Base-by-base conservation (phyloP, 345 rosid species). In the Eucalyptus grandis region DNA sequence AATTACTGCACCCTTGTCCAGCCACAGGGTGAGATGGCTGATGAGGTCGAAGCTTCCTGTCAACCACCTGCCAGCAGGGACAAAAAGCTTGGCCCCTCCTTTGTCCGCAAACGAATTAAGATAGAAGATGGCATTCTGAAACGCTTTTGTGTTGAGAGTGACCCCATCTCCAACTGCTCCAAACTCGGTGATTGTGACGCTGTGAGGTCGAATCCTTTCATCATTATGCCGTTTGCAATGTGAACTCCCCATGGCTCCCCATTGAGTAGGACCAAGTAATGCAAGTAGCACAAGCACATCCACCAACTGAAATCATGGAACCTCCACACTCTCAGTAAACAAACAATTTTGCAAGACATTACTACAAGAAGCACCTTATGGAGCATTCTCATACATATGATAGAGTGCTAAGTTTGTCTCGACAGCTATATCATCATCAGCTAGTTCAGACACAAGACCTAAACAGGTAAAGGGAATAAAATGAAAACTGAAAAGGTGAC, bases 81-180 rank as follows among this genome's bases (percentile, higher is more conserved):
- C 98, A 88, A 96, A 98, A 89, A 98, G 98, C 93, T 98, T 97
- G 91, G 99, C 99, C 87, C 99, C 99, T 2, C 99, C 99, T 92
- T 98, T 98, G 91, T 98, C 99, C 53, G 98, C 88, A 89, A 98
- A 98, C 27, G 99, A 96, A 94, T 97, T 97, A 87, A 98, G 98
- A 90, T 98, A 98, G 94, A 98, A 97, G 93, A 98, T 94, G 88
- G 99, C 99, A 92, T 98, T 98, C 92, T 98, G 99, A 91, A 98
- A 98, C 7, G 99, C 99, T 93, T 97, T 98, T 1, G 99, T 98
- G 92, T 98, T 98, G 86, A 98, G 96, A 53, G 99, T 96, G 87
- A 95, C 93, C 8, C 99, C 99, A 93, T 98, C 99, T 89, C 99
- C 99, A 82, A 98, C 95, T 1, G 99, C 99, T n/a, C 99, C 99